Evolutionary conservation across 805 yeast genomes (phyloP).

Genomic region (Naumovozyma castellii): DNA sequence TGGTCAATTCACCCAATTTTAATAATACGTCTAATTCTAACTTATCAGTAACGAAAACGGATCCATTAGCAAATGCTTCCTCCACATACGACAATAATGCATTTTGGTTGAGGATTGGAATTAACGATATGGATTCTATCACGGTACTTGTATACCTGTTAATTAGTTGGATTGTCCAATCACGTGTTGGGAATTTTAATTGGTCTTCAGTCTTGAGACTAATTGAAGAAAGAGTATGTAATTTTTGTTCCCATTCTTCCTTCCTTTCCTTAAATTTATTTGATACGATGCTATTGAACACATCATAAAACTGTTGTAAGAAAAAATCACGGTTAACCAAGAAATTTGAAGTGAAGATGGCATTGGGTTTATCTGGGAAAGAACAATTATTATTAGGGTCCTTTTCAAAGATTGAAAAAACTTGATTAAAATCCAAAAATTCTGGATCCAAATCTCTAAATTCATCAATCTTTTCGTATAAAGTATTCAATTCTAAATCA

Average conservation of each 20-base stretch:
- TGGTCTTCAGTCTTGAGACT: constrained; percentile 6
- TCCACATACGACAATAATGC: constrained; percentile 15
- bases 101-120: constrained; percentile 21
- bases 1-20: constrained; percentile 13
- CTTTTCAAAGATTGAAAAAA: constrained; percentile 15
- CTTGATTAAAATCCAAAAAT: constrained; percentile 17
- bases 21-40: constrained; percentile 15
- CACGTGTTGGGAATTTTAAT: constrained; percentile 15
- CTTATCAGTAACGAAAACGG: constrained; percentile 11
- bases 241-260: background rate
- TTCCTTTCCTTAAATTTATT: constrained; percentile 6
- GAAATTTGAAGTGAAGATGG: constrained; percentile 11
- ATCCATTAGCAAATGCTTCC: constrained; percentile 15
- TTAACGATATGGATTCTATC: constrained; percentile 14
- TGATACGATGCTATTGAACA: constrained; percentile 7
- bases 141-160: constrained; percentile 14
- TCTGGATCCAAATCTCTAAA: constrained; percentile 25
- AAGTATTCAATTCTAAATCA: background rate
- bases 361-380: constrained; percentile 10
- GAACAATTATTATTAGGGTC: constrained; percentile 9
- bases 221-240: background rate
- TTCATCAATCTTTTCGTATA: constrained; percentile 9
- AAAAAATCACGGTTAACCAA: constrained; percentile 12
- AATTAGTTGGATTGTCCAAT: constrained; percentile 12
- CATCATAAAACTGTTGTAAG: constrained; percentile 12